phyloP scores from a whole-genome alignment of 1,284 basidiomycete genomes.

The Trametes versicolor region DNA sequence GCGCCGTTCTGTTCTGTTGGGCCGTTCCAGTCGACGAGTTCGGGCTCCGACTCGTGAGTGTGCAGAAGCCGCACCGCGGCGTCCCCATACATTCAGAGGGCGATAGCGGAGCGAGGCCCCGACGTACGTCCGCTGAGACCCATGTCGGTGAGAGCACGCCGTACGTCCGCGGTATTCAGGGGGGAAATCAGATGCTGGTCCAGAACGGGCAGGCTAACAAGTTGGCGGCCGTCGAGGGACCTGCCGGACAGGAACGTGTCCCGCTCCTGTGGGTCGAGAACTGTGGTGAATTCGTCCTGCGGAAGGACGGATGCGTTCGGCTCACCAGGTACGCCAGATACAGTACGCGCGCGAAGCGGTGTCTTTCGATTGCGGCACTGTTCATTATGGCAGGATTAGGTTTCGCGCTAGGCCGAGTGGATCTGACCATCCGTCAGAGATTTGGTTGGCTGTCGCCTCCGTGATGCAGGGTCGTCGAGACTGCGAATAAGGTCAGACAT shows the following conservation, averaged over 20 bases:
- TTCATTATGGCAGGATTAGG: neutral
- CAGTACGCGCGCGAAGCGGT: neutral
- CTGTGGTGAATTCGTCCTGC: neutral
- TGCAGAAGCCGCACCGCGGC: slow-evolving; percentile 4
- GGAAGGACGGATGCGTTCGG: neutral
- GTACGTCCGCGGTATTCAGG: neutral
- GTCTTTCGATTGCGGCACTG: neutral
- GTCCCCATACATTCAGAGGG: slow-evolving; percentile 15
- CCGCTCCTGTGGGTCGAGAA: slow-evolving; percentile 1
- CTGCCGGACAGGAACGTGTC: slow-evolving; percentile 4
- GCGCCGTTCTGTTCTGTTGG: neutral
- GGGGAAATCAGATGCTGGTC: neutral
- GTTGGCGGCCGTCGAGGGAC: neutral
- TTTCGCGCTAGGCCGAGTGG: neutral
- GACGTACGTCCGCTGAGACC: slow-evolving; percentile 18
- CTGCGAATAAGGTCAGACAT: neutral
- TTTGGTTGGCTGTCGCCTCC: neutral
- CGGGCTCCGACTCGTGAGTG: slow-evolving; percentile 15
- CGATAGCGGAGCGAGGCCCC: slow-evolving; percentile 20
- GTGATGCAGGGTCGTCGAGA: slow-evolving; percentile 5
- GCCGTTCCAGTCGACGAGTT: neutral
- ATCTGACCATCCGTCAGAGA: slow-evolving; percentile 3
- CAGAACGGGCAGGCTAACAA: slow-evolving; percentile 8
- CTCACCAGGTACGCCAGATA: neutral
- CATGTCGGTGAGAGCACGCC: slow-evolving; percentile 5